Conservation (phyloP, 805 yeast genomes). For the Metschnikowia peoriensis region DNA sequence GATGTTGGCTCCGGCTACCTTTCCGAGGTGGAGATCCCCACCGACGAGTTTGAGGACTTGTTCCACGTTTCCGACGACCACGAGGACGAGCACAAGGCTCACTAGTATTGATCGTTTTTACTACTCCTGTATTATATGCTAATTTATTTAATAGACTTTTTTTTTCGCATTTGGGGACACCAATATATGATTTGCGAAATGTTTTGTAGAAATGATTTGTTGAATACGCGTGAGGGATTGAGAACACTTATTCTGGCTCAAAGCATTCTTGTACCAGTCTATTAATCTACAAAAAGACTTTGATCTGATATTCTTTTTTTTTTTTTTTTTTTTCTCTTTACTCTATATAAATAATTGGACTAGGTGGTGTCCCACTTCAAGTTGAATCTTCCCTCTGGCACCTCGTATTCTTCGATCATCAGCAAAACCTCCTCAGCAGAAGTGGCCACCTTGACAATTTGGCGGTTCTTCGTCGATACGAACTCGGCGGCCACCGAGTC, state of each 20-base stretch:
- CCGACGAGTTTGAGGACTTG: constrained; percentile 44
- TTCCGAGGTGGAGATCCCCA: constrained; percentile 26
- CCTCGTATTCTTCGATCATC: constrained; percentile 56
- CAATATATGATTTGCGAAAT: neutral
- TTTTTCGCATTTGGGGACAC: neutral
- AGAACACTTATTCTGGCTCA: too few species aligned
- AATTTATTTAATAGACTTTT: constrained; percentile 3
- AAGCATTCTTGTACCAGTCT: too few species aligned
- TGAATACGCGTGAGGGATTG: too few species aligned
- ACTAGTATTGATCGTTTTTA: constrained; percentile 12
- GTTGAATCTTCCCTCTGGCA: constrained; percentile 72
- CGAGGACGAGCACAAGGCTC: constrained; percentile 25
- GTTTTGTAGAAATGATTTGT: neutral
- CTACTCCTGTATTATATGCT: constrained; percentile 1
- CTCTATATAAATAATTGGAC: neutral
- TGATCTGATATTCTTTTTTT: neutral
- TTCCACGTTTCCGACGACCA: constrained; percentile 36
- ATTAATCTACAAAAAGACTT: too few species aligned
- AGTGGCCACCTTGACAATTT: constrained; percentile 65
- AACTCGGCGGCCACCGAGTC: constrained; percentile 65
- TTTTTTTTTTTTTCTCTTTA: neutral
- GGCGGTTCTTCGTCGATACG: constrained; percentile 63
- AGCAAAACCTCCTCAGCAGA: constrained; percentile 67
- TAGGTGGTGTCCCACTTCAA: constrained; percentile 57
- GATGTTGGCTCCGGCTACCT: constrained; percentile 21